phyloP scores from a whole-genome alignment of 192 early-diverging fungal species.

The Backusella parvicylindrica region DNA sequence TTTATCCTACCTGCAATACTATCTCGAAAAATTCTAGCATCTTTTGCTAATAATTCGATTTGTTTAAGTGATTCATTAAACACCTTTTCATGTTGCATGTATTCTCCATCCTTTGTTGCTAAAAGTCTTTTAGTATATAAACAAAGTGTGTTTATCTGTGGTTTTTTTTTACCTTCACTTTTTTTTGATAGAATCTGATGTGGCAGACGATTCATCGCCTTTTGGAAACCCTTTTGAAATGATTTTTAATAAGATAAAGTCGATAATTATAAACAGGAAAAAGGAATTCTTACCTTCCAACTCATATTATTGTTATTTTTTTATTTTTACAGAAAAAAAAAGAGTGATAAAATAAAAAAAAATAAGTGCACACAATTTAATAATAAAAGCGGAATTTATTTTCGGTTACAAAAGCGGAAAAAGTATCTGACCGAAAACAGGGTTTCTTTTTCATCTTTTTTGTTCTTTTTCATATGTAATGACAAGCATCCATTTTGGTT shows the following conservation, averaged over 20 bases:
- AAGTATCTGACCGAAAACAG: background rate
- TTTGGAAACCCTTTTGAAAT: conserved; percentile 39
- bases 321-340: background rate
- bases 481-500: background rate
- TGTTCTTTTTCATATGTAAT: background rate
- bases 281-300: conserved; percentile 11
- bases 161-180: conserved; percentile 17
- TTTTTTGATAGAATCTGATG: conserved; percentile 67
- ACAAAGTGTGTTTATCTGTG: background rate
- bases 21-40: conserved; percentile 67
- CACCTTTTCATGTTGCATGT: conserved; percentile 51
- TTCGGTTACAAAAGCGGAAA: background rate
- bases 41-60: conserved; percentile 56
- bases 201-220: conserved; percentile 79
- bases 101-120: conserved; percentile 59
- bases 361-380: background rate
- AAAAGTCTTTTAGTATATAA: background rate
- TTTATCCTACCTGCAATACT: conserved; percentile 39
- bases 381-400: background rate
- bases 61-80: conserved; percentile 59
- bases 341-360: background rate
- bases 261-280: background rate
- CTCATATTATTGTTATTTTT: conserved; percentile 3
- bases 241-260: background rate
- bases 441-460: background rate